Conservation (phyloP, 139 green algal species). For the Tetraselmis striata region DNA sequence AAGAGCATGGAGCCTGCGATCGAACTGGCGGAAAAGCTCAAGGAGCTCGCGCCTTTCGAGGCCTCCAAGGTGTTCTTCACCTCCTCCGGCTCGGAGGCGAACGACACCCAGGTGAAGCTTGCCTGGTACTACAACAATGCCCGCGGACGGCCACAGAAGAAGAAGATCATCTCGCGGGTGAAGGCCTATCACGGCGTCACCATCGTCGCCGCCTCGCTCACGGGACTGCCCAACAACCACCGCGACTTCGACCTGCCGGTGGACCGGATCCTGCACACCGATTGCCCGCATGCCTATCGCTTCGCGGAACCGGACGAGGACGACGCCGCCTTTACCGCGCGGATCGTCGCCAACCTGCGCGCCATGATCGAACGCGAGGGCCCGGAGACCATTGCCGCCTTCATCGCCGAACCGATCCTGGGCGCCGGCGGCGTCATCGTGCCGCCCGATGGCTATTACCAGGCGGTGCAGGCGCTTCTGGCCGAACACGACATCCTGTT, state of each 20-base stretch:
- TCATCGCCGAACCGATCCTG: constrained; percentile 36
- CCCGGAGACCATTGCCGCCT: constrained; percentile 32
- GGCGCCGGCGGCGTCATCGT: constrained; percentile 34
- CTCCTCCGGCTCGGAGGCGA: no score
- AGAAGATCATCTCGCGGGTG: constrained; percentile 38
- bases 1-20: no score
- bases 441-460: constrained; percentile 22
- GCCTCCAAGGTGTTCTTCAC: no score
- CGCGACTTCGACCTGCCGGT: no score
- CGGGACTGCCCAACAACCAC: no score
- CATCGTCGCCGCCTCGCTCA: no score
- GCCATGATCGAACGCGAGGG: constrained; percentile 27
- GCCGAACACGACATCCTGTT: constrained; percentile 38
- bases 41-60: no score
- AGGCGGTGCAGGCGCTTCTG: constrained; percentile 28
- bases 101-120: constrained; percentile 36
- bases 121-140: constrained; percentile 46
- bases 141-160: constrained; percentile 30
- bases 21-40: no score
- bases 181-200: no score
- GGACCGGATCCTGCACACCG: no score
- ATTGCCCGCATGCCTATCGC: no score
- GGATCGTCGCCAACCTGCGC: constrained; percentile 29
- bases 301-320: no score
- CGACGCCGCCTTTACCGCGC: constrained; percentile 26